Evolutionary conservation across 345 rosid species (phyloP), one percentile per base, ranked within the genome.

Genomic region (Rubroshorea leprosula): DNA sequence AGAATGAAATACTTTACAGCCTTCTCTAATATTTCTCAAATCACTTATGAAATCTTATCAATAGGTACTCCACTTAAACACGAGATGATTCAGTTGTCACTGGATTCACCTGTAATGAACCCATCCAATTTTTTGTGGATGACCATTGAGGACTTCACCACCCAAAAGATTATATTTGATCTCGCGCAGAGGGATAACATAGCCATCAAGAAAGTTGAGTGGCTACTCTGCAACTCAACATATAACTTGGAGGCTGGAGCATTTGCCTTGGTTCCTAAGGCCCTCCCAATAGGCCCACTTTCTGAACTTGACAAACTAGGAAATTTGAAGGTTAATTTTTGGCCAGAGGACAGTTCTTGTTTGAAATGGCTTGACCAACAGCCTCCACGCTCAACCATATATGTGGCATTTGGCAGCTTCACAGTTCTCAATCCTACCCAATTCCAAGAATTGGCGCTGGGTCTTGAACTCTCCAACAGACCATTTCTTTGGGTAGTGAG

Each of bases 381-480:
- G 3, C 23, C 7, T 23, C 38, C 48, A 4, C 7, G 17, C 0
- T 51, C 65, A 4, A 49, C 50, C 23, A 18, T 51, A 4, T 61
- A 61, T 17, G 49, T 50, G 16, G 64, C 64, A 21, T 50, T 61
- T 35, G 57, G 65, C 3, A 61, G 65, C 56, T 16, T 51, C 3
- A 51, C 49, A 0, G 10, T 23, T 49, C 50, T 50, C 6, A 17
- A 35, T 2, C 12, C 20, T 9, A 39, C 19, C 5, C 49, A 51
- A 22, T 60, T 60, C 31, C 48, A 48, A 4, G 55, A 60, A 10
- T 17, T 60, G 5, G 35, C 48, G n/a, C 0, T 29, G 16, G 35
- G 55, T 0, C 55, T 60, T 6, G 55, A 60, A 15, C 46, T 29
- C 11, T 14, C 55, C 15, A 38, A 23, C 22, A 29, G 55, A 4